Evolutionary conservation across 495 filamentous ascomycete species (phyloP).

Genomic region (Penicillium salamii): DNA sequence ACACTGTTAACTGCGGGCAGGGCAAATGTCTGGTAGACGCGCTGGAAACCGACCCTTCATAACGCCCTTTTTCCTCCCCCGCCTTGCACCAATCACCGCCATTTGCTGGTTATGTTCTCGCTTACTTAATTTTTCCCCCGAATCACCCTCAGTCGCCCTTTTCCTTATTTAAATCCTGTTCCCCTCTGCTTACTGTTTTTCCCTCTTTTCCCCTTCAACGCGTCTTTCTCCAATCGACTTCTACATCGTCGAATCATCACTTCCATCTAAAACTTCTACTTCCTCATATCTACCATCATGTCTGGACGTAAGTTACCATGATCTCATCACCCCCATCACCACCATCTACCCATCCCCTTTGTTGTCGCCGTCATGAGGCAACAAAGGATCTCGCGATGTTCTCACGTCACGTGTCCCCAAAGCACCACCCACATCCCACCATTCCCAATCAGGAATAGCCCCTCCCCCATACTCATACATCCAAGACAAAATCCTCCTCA

Average conservation of each 20-base stretch:
- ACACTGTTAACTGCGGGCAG: slow-evolving; percentile 21
- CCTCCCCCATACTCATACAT: not conserved
- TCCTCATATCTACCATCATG: slow-evolving; percentile 57
- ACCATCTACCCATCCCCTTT: slow-evolving; percentile 18
- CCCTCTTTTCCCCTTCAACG: slow-evolving; percentile 22
- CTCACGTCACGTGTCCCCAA: slow-evolving; percentile 5
- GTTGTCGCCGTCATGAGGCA: slow-evolving; percentile 9
- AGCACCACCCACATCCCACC: slow-evolving; percentile 3
- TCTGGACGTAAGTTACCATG: slow-evolving; percentile 83
- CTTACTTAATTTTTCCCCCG: slow-evolving; percentile 24
- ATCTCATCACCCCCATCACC: too few species aligned
- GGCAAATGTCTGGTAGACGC: slow-evolving; percentile 24
- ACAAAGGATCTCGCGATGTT: not conserved
- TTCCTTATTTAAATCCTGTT: slow-evolving; percentile 26
- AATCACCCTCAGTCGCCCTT: slow-evolving; percentile 25
- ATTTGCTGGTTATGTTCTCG: slow-evolving; percentile 23
- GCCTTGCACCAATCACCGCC: slow-evolving; percentile 40
- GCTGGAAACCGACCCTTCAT: slow-evolving; percentile 44
- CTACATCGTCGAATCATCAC: slow-evolving; percentile 7
- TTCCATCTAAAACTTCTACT: not conserved
- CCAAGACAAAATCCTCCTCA: slow-evolving; percentile 3
- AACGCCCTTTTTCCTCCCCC: slow-evolving; percentile 39
- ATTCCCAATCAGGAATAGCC: slow-evolving; percentile 8
- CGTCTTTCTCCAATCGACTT: slow-evolving; percentile 26
- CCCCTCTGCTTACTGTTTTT: slow-evolving; percentile 9